phyloP scores from a whole-genome alignment of 2,329 filamentous ascomycete genomes.

The Rutstroemia sp. region DNA sequence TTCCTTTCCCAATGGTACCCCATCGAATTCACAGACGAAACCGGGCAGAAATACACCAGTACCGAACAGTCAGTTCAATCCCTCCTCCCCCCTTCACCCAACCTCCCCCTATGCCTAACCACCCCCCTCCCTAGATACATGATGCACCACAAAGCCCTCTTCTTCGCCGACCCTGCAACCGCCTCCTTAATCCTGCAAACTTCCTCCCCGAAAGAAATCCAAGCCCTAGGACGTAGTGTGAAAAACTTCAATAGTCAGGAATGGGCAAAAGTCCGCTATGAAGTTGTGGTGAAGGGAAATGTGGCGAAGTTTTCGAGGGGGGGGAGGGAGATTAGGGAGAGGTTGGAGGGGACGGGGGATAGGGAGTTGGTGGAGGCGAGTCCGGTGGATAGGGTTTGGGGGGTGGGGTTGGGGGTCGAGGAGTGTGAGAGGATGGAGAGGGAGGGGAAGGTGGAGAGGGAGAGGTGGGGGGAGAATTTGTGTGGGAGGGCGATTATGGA shows the following conservation, averaged over 20 bases:
- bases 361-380: slow-evolving; percentile 3
- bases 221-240: not conserved
- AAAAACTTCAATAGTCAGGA: not conserved
- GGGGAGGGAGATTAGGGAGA: not conserved
- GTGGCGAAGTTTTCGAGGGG: not conserved
- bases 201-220: not conserved
- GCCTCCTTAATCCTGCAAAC: not conserved
- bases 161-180: not conserved
- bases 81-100: too few relatives aligned
- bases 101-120: not conserved
- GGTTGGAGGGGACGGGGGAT: not conserved
- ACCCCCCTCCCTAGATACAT: not conserved
- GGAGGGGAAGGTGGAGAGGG: not conserved
- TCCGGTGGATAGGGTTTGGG: not conserved
- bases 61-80: not conserved
- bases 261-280: not conserved
- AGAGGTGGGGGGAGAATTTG: not conserved
- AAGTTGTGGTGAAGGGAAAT: not conserved
- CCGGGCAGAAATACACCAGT: not conserved
- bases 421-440: not conserved
- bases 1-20: not conserved
- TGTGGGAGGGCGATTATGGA: not conserved
- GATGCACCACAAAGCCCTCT: not conserved
- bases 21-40: not conserved
- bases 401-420: not conserved